Conservation (phyloP, 176 grass and related monocot species). For the Zizania latifolia region DNA sequence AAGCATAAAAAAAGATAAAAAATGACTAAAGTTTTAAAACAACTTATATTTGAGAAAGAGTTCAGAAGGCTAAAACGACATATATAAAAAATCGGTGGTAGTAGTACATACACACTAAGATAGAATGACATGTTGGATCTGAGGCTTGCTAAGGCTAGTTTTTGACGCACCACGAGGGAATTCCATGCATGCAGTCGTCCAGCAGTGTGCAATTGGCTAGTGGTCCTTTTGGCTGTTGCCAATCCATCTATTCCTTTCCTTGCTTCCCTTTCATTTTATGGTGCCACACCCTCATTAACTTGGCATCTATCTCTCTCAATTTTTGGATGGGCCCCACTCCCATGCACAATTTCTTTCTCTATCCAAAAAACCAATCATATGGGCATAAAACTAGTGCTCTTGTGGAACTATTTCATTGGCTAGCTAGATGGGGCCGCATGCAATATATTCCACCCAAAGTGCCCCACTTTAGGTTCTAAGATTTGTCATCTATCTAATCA, state of each 20-base stretch:
- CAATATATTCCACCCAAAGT: constrained; percentile 36
- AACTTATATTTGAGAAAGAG: no score
- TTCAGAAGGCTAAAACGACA: no score
- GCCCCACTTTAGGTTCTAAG: constrained; percentile 31
- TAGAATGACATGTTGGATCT: no score
- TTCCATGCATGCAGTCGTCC: no score
- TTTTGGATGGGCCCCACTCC: constrained; percentile 25
- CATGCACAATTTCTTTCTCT: constrained; percentile 38
- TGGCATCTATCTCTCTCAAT: constrained; percentile 6
- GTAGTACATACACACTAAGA: no score
- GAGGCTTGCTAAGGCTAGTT: not conserved
- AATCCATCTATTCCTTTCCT: constrained; percentile 26
- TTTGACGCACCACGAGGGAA: constrained; percentile 23
- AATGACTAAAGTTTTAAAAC: no score
- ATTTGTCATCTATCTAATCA: constrained; percentile 32
- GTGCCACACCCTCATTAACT: constrained; percentile 44
- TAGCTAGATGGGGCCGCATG: constrained; percentile 15
- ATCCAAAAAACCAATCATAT: constrained; percentile 37
- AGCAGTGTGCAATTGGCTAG: no score
- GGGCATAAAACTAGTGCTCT: constrained; percentile 32
- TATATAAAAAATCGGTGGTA: no score
- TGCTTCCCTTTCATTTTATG: constrained; percentile 26
- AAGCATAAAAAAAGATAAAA: no score
- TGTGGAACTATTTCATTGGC: constrained; percentile 22
- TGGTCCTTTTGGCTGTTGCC: constrained; percentile 23